Conservation (phyloP, 2,329 filamentous ascomycete species). For the Kalmusia sp. region DNA sequence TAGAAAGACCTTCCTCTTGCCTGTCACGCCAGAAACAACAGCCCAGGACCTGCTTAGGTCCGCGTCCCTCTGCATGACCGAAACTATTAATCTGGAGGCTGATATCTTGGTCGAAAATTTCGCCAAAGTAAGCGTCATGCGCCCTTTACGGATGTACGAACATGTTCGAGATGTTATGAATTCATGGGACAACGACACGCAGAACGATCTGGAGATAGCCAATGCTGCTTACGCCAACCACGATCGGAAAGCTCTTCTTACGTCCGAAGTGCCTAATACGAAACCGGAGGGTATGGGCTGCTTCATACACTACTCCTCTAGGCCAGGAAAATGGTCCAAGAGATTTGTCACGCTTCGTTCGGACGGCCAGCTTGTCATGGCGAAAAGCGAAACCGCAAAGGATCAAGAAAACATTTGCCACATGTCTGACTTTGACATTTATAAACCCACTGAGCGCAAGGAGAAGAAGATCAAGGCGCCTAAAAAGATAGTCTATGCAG, state of each 20-base stretch:
- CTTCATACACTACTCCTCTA: constrained; percentile 80
- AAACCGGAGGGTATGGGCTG: constrained; percentile 72
- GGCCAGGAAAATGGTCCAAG: constrained; percentile 87
- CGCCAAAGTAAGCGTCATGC: constrained; percentile 76
- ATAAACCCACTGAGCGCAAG: constrained; percentile 74
- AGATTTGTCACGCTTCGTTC: constrained; percentile 75
- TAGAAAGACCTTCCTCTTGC: constrained; percentile 72
- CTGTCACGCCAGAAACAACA: constrained; percentile 77
- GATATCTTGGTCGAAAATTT: constrained; percentile 83
- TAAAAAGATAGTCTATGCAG: constrained; percentile 82
- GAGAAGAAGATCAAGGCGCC: constrained; percentile 79
- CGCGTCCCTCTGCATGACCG: constrained; percentile 68
- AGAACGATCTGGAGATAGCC: constrained; percentile 76
- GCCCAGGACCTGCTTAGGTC: constrained; percentile 74
- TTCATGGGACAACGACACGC: constrained; percentile 84
- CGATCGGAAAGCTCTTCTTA: constrained; percentile 68
- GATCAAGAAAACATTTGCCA: constrained; percentile 78
- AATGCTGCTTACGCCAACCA: constrained; percentile 62
- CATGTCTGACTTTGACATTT: constrained; percentile 91
- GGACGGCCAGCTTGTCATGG: constrained; percentile 74
- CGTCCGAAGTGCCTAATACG: constrained; percentile 67
- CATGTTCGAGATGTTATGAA: constrained; percentile 86
- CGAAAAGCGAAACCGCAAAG: constrained; percentile 75
- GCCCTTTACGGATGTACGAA: constrained; percentile 85
- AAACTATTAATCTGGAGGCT: constrained; percentile 67